These are phyloP conservation scores for Podila epicladia DNA, from an alignment of 192 early-diverging fungal species.

Conservation along the genomic window DNA sequence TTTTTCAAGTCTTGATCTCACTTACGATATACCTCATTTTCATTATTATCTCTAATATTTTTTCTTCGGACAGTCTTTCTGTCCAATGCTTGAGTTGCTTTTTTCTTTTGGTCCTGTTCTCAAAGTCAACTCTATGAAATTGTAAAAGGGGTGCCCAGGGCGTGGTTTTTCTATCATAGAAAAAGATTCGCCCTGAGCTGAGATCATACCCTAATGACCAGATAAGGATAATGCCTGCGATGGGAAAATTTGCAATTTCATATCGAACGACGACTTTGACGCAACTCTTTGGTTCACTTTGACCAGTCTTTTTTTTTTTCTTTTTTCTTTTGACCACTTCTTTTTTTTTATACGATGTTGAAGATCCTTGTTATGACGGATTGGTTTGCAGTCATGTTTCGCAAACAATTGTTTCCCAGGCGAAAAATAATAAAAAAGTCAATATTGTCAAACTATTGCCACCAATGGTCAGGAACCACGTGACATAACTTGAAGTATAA, in stretches of 20 bases:
- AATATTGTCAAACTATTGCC: too few species aligned
- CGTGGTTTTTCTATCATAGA: neutral
- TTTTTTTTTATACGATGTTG: too few species aligned
- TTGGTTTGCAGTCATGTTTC: too few species aligned
- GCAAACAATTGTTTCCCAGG: too few species aligned
- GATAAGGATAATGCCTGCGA: slow-evolving; percentile 44
- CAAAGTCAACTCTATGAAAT: neutral
- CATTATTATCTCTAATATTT: neutral
- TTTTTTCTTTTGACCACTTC: too few species aligned
- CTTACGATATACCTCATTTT: neutral
- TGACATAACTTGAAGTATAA: too few species aligned
- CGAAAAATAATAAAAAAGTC: too few species aligned
- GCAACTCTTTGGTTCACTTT: neutral
- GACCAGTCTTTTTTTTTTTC: too few species aligned
- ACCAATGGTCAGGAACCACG: too few species aligned
- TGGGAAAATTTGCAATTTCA: slow-evolving; percentile 2
- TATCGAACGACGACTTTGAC: slow-evolving; percentile 17
- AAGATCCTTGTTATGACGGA: too few species aligned
- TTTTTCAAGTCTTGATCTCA: too few species aligned
- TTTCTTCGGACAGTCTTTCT: neutral
- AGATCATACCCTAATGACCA: slow-evolving; percentile 55
- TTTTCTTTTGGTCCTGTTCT: neutral
- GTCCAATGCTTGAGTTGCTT: too few species aligned
- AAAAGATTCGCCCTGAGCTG: slow-evolving; percentile 19
- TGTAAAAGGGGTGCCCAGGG: slow-evolving; percentile 7